Evolutionary conservation across 2,329 filamentous ascomycete species (phyloP).

Genomic region (Microascus cirrosus): DNA sequence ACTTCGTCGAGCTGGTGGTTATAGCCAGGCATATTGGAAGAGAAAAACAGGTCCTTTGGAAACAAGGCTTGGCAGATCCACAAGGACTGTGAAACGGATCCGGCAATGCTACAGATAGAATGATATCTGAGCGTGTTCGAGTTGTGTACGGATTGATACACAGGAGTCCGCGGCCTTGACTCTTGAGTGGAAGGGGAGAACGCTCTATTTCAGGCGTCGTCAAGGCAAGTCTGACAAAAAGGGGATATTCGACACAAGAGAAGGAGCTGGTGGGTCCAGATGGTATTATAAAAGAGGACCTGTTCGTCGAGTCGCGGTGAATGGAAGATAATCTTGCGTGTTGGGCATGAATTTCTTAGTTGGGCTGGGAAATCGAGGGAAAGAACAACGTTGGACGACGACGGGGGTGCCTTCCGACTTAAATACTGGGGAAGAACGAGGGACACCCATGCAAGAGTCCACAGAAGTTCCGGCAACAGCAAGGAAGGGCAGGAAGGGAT

Average conservation of each 20-base stretch:
- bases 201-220: background rate
- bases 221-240: background rate
- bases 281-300: background rate
- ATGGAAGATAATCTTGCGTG: constrained; percentile 5
- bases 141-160: background rate
- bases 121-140: background rate
- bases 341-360: constrained; percentile 25
- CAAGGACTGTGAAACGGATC: background rate
- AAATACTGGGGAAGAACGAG: constrained; percentile 10
- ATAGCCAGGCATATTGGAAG: constrained; percentile 6
- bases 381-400: constrained; percentile 22
- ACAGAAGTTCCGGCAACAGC: background rate
- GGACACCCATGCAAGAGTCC: background rate
- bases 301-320: background rate
- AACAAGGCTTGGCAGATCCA: constrained; percentile 1
- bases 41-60: background rate
- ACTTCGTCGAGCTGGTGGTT: constrained; percentile 40
- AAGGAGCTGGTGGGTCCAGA: constrained; percentile 1
- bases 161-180: constrained; percentile 1
- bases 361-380: constrained; percentile 24
- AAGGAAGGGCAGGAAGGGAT: background rate
- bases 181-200: background rate
- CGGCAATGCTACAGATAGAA: background rate
- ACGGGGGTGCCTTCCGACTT: constrained; percentile 38
- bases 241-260: background rate